Evolutionary conservation across 75 land plant species (phyloP), one percentile per base, ranked within the genome.

Genomic region (Sequoia sempervirens): DNA sequence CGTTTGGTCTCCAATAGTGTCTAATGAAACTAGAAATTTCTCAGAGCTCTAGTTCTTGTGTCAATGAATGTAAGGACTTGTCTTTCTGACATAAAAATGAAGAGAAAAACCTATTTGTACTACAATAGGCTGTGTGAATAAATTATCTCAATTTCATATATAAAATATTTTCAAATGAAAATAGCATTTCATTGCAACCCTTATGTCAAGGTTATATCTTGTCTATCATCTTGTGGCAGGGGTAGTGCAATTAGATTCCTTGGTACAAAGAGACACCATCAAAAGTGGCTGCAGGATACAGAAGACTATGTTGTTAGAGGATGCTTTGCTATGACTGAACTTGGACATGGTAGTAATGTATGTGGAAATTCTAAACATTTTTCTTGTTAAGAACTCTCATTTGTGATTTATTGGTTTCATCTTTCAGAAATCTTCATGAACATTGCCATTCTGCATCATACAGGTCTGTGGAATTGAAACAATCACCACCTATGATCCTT

Each of bases 281-380:
- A 50, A 50, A 50, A 50, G 53, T 50, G 53, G 53, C 15, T 50
- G 53, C 53, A 50, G 53, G 53, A 50, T 14, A 50, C 53, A 13
- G 53, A 50, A 50, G 53, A 50, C 15, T 50, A 50, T 50, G 53
- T 50, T 50, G 53, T 50, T 50, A 50, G 15, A 50, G 53, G 53
- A 50, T 50, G 53, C 53, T 50, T 50, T 50, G 53, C 53, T 50
- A 50, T 50, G 53, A 50, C 53, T 12, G 53, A 50, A 50, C 53
- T 97, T 88, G 99, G 99, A 18, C 96, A 97, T 89, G 99, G 99
- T 32, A 97, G 97, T 80, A 97, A 97, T 92, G 99, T 97, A 92
- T 64, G 95, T 86, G 79, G 80, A 38, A 43, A 34, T 18, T 80
- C 5, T 32, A 17, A 52, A 80, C 4, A 6, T 81, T 84, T 58